Evolutionary conservation across 2,329 filamentous ascomycete genomes (phyloP), one percentile per base, ranked within the genome.

Genomic region (Aspergillus bombycis): DNA sequence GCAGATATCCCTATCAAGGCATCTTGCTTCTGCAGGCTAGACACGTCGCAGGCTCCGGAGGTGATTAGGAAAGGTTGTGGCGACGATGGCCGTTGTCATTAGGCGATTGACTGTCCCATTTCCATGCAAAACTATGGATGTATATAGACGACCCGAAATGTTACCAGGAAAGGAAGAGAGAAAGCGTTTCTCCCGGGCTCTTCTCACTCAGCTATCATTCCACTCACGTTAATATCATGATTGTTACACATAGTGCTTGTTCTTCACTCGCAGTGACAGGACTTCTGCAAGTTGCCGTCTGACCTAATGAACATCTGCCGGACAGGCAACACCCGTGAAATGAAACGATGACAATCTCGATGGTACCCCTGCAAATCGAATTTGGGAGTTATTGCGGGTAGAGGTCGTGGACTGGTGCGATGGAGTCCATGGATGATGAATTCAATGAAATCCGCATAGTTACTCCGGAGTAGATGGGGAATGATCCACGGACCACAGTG

Each of bases 1-100:
- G 86, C 87, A 0, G 88, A 91, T 77, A 82, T 90, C 21, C 76
- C 79, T 0, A 80, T 90, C 12, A 78, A 73, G 30, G 77, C 34
- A 36, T 36, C 34, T 36, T 36, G 34, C 34, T 36, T 36, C 34
- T 36, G 34, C 14, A 73, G 80, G 14, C 60, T 74, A 63, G 69
- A 72, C 52, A 70, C 55, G 0, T 66, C 64, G 1, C 61, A 65
- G 16, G 57, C 59, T 14, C 67, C 63, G 4, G 32, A 60, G 26
- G 43, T 64, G 3, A 23, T 68, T 1, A 32, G 43, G 34, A 36
- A 36, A 9, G n/a, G 45, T 28, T 26, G 45, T 28, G 45, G 21
- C 21, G 8, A 12, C n/a, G 28, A 28, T 16, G 23, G 45, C 16
- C 21, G 21, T 48, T 48, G 45, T 28, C 45, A 48, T 48, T 48